These are phyloP conservation scores for Gymnopus androsaceus DNA, from an alignment of 1,284 basidiomycete species.

Conservation along the genomic window DNA sequence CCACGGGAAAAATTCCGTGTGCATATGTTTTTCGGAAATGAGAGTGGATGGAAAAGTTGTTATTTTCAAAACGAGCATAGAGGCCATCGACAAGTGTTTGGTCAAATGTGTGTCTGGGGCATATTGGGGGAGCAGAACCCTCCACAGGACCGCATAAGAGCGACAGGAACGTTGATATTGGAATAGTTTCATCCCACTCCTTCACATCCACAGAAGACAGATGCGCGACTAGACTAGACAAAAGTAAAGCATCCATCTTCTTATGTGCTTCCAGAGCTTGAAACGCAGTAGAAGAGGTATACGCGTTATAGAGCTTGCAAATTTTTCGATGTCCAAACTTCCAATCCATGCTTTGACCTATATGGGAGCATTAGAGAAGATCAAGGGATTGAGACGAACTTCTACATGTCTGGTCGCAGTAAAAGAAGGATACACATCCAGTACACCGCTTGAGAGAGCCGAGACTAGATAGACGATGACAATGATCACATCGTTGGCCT, in stretches of 20 bases:
- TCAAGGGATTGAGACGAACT: constrained; percentile 9
- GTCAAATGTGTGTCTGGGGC: constrained; percentile 31
- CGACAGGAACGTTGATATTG: constrained; percentile 44
- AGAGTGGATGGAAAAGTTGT: constrained; percentile 74
- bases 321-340: constrained; percentile 60
- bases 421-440: constrained; percentile 70
- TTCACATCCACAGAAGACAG: constrained; percentile 26
- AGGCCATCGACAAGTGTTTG: constrained; percentile 33
- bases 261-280: constrained; percentile 51
- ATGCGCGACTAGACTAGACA: constrained; percentile 61
- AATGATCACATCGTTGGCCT: constrained; percentile 64
- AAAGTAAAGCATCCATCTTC: constrained; percentile 59
- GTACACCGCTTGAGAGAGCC: constrained; percentile 50
- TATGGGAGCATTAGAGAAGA: constrained; percentile 11
- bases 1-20: constrained; percentile 71
- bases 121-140: constrained; percentile 34
- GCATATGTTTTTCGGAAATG: constrained; percentile 66
- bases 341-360: constrained; percentile 73
- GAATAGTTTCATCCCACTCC: constrained; percentile 28
- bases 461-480: constrained; percentile 39
- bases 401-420: constrained; percentile 66
- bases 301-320: constrained; percentile 57
- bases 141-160: constrained; percentile 48
- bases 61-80: constrained; percentile 69
- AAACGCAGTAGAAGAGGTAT: constrained; percentile 45